These are phyloP conservation scores for Hanseniaspora jakobsenii DNA, from an alignment of 805 yeast genomes.

Conservation along the genomic window DNA sequence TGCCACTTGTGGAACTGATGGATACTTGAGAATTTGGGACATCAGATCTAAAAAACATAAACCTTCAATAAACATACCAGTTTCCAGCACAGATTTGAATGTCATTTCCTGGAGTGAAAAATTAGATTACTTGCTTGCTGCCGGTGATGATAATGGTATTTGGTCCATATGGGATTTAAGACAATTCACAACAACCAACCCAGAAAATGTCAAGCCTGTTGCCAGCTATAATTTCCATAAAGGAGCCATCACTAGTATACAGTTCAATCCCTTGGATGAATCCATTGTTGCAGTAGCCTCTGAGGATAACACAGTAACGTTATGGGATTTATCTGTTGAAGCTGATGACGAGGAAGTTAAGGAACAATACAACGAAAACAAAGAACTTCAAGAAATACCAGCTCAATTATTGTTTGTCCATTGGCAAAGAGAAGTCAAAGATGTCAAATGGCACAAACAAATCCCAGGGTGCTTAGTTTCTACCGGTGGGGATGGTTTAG, in stretches of 20 bases:
- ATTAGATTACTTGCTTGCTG: constrained; percentile 75
- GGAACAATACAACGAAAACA: constrained; percentile 64
- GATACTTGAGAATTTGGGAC: constrained; percentile 90
- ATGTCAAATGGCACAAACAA: constrained; percentile 95
- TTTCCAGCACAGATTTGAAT: constrained; percentile 74
- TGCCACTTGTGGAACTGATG: constrained; percentile 90
- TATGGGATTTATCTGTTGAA: constrained; percentile 97
- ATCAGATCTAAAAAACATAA: constrained; percentile 83
- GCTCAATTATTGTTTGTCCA: constrained; percentile 93
- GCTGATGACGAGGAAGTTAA: constrained; percentile 96
- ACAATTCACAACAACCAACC: constrained; percentile 47
- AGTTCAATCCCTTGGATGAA: constrained; percentile 91
- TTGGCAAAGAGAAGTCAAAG: constrained; percentile 97
- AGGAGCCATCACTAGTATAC: constrained; percentile 81
- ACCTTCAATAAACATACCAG: constrained; percentile 77
- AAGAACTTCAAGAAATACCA: constrained; percentile 79
- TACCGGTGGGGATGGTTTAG: constrained; percentile 91
- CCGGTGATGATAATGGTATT: constrained; percentile 93
- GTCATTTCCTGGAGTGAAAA: constrained; percentile 92
- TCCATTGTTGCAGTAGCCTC: constrained; percentile 91
- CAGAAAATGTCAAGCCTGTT: constrained; percentile 52
- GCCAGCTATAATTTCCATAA: constrained; percentile 93
- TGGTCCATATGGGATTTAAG: constrained; percentile 99
- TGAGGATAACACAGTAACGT: constrained; percentile 90
- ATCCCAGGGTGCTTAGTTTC: constrained; percentile 91